Conservation (phyloP, 495 filamentous ascomycete genomes). For the Trichoderma orchidacearum region DNA sequence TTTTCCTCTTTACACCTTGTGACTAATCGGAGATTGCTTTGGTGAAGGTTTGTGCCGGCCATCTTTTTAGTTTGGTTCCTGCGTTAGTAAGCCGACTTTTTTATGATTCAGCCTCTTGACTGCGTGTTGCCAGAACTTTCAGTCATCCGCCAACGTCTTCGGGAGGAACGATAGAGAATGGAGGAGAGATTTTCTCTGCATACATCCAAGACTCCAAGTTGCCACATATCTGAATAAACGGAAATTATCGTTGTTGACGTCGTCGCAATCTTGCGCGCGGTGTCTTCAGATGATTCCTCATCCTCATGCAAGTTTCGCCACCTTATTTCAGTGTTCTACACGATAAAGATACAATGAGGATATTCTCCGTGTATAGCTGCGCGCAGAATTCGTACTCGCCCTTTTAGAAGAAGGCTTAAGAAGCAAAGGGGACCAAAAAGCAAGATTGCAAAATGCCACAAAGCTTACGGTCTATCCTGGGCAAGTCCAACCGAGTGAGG, state of each 20-base stretch:
- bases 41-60: too few relatives aligned
- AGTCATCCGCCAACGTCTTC: too few relatives aligned
- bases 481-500: constrained; percentile 1
- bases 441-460: background rate
- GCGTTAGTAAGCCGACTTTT: background rate
- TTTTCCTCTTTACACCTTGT: background rate
- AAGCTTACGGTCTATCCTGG: constrained; percentile 1
- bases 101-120: too few relatives aligned
- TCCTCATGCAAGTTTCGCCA: background rate
- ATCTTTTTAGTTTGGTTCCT: too few relatives aligned
- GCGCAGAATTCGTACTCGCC: too few relatives aligned
- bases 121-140: too few relatives aligned
- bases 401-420: background rate
- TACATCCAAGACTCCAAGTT: too few relatives aligned
- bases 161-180: too few relatives aligned
- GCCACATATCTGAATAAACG: too few relatives aligned
- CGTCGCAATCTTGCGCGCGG: background rate
- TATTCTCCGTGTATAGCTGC: too few relatives aligned
- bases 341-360: background rate
- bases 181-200: too few relatives aligned
- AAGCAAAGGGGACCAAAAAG: background rate
- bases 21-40: background rate
- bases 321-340: background rate
- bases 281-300: background rate
- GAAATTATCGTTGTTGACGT: too few relatives aligned